Evolutionary conservation across 176 grass and related monocot species (phyloP).

Genomic region (Triticum aestivum): IWGSC_CS_RefSeq_v2.1 NC_057810.1:71400375-71400874

Average conservation of each 20-base stretch:
- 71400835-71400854: conserved; percentile 54
- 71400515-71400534: conserved; percentile 69
- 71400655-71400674: conserved; percentile 42
- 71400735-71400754: conserved; percentile 73
- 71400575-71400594: conserved; percentile 53
- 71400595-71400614: conserved; percentile 51
- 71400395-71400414: conserved; percentile 71
- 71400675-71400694: conserved; percentile 59
- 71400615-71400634: conserved; percentile 76
- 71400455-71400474: conserved; percentile 80
- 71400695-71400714: conserved; percentile 79
- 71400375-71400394: conserved; percentile 82
- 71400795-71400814: conserved; percentile 90
- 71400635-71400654: conserved; percentile 69
- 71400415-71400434: conserved; percentile 56
- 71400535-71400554: conserved; percentile 63
- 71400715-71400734: conserved; percentile 54
- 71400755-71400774: conserved; percentile 41
- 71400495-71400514: conserved; percentile 61
- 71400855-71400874: conserved; percentile 79
- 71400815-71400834: conserved; percentile 61
- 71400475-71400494: conserved; percentile 57
- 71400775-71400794: conserved; percentile 45
- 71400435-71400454: conserved; percentile 78
- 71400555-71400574: conserved; percentile 76